phyloP scores from a whole-genome alignment of 1,284 basidiomycete genomes.

The Mycena sp. region DNA sequence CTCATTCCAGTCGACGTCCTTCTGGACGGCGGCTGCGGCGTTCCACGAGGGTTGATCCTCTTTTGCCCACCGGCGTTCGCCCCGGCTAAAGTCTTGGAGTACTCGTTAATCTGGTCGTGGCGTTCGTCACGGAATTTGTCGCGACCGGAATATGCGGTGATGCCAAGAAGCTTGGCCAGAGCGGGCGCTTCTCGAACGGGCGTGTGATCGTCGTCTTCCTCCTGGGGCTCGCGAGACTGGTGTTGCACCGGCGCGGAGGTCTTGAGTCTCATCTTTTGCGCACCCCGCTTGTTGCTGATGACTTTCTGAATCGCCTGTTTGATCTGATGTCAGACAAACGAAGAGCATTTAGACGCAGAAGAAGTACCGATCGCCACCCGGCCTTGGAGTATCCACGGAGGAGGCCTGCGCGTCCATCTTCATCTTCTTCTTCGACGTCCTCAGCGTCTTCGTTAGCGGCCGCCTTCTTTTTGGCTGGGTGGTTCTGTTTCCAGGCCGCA shows the following conservation, averaged over 20 bases:
- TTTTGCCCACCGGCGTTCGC: background rate
- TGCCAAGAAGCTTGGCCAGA: background rate
- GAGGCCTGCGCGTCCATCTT: background rate
- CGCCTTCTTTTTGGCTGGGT: background rate
- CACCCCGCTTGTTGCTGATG: background rate
- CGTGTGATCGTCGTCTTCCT: background rate
- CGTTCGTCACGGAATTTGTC: background rate
- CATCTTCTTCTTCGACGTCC: background rate
- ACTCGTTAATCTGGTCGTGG: background rate
- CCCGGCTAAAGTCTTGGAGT: background rate
- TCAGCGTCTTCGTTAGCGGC: background rate
- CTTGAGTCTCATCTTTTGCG: background rate
- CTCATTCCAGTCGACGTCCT: slow-evolving; percentile 7
- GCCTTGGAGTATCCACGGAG: background rate
- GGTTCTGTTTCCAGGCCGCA: background rate
- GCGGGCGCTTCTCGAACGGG: background rate
- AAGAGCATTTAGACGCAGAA: background rate
- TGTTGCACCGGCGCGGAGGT: background rate
- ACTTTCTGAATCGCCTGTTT: background rate
- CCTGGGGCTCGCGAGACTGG: background rate
- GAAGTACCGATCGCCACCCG: background rate
- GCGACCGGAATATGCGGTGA: background rate
- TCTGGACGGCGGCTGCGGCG: background rate
- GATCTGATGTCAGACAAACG: background rate
- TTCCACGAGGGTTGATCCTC: background rate